Evolutionary conservation across 805 yeast genomes (phyloP), one percentile per base, ranked within the genome.

Genomic region (Yarrowia alimentaria): DNA sequence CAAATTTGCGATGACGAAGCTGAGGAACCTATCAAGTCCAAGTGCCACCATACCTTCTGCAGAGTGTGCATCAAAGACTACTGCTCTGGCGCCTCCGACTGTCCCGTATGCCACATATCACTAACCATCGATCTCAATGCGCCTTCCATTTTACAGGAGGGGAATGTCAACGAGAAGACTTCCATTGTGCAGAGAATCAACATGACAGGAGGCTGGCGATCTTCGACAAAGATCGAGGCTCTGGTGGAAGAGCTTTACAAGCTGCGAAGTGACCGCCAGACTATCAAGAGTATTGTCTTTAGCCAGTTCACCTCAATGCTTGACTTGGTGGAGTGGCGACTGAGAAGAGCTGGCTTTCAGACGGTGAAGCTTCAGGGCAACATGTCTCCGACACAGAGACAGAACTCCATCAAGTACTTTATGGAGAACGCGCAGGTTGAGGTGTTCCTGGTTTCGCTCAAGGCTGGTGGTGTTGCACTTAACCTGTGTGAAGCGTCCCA

Each of bases 381-480:
- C 25, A 93, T 93, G 98, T 81, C 96, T 0, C 99, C 99, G 1
- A 78, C 80, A 13, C 99, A 93, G 64, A 77, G 99, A 64, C 97
- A 90, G 59, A 85, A 83, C 56, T 86, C 95, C 17, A 93, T 93
- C 64, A 77, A 81, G 59, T 80, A 88, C 64, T 93, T 93, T 60
- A 87, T 93, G 96, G 90, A 85, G 45, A 91, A 86, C 55, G 85
- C 96, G 0, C 77, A 77, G 34, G 96, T 91, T 30, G 99, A 93
- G 65, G 95, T 93, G 7, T 93, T 93, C 63, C 68, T 93, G 56
- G 99, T 93, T 7, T 88, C 96, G 26, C 75, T 93, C 60, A 93
- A 93, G 63, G 99, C 99, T 0, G 99, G 99, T 58, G 99, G 99
- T 69, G 99, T 93, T 33, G 99, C 99, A 0, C 73, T 93, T 57